phyloP scores from a whole-genome alignment of 192 early-diverging fungal genomes.

The Umbelopsis sp. region DNA sequence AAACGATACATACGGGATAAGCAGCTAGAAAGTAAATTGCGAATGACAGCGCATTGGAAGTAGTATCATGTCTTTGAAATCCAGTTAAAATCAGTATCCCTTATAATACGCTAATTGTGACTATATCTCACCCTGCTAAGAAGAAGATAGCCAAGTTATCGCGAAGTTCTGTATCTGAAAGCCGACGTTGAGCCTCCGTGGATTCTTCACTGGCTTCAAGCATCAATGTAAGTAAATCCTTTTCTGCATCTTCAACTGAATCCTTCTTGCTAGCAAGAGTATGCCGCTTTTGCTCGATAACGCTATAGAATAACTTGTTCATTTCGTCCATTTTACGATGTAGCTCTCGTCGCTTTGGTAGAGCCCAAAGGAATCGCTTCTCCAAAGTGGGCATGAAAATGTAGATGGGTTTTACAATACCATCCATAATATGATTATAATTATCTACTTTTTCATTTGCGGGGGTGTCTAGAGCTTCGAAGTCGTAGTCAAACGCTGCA shows the following conservation, averaged over 20 bases:
- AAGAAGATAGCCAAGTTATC: conserved; percentile 9
- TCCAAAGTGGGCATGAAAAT: conserved; percentile 27
- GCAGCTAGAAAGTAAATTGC: conserved; percentile 22
- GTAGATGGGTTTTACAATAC: neutral
- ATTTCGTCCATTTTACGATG: conserved; percentile 18
- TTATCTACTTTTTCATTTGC: conserved; percentile 6
- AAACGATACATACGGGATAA: neutral
- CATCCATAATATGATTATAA: conserved; percentile 10
- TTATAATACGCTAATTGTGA: neutral
- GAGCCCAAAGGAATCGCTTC: neutral
- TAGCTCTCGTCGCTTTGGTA: conserved; percentile 12
- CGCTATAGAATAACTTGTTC: conserved; percentile 1
- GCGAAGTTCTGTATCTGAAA: conserved; percentile 21
- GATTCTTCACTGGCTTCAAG: conserved; percentile 22
- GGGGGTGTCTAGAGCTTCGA: conserved; percentile 17
- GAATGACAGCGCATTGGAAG: conserved; percentile 11
- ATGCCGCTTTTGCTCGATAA: conserved; percentile 27
- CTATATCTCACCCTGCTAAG: conserved; percentile 5
- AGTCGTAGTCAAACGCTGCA: conserved; percentile 36
- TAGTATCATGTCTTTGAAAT: conserved; percentile 20
- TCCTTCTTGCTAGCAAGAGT: neutral
- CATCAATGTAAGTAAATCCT: conserved; percentile 34
- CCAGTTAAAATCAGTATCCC: neutral
- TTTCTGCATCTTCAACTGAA: conserved; percentile 27
- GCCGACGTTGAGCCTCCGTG: neutral